phyloP scores from a whole-genome alignment of 2,329 filamentous ascomycete species.

The Diaporthe sp. region DNA sequence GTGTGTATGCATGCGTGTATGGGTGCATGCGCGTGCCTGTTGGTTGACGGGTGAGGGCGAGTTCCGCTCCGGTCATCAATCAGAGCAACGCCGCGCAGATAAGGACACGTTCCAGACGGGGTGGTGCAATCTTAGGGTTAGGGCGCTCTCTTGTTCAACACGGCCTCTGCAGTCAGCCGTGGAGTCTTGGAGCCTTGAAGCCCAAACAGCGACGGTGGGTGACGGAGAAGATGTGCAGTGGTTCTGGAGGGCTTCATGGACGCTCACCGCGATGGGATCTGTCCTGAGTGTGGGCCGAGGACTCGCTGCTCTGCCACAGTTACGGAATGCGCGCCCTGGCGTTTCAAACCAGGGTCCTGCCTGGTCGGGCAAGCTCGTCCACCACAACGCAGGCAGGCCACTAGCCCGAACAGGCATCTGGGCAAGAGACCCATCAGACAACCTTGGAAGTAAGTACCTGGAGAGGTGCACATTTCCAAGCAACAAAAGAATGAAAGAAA shows the following conservation, averaged over 20 bases:
- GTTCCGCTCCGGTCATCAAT: background rate
- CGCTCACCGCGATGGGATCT: background rate
- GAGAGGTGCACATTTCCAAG: too few relatives aligned
- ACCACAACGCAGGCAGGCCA: background rate
- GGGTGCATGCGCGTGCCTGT: background rate
- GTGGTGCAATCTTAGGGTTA: constrained; percentile 28
- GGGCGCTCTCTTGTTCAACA: background rate
- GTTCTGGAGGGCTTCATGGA: background rate
- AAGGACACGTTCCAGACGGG: constrained; percentile 28
- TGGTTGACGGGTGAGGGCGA: background rate
- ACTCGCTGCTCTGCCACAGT: background rate
- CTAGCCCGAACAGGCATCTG: background rate
- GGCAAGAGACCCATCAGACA: too few relatives aligned
- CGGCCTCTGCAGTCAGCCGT: background rate
- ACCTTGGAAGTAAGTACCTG: too few relatives aligned
- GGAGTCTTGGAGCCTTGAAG: too few relatives aligned
- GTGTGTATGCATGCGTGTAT: background rate
- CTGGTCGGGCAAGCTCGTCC: background rate
- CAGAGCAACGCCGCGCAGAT: background rate
- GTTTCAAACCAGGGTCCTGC: constrained; percentile 19
- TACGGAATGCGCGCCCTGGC: background rate
- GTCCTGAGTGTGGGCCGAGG: background rate
- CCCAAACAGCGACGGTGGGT: background rate
- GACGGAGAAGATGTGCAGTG: background rate
- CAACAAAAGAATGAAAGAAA: too few relatives aligned